These are phyloP conservation scores for Ceratocystis colombiana DNA, from an alignment of 2,329 filamentous ascomycete species.

Conservation along the genomic window DNA sequence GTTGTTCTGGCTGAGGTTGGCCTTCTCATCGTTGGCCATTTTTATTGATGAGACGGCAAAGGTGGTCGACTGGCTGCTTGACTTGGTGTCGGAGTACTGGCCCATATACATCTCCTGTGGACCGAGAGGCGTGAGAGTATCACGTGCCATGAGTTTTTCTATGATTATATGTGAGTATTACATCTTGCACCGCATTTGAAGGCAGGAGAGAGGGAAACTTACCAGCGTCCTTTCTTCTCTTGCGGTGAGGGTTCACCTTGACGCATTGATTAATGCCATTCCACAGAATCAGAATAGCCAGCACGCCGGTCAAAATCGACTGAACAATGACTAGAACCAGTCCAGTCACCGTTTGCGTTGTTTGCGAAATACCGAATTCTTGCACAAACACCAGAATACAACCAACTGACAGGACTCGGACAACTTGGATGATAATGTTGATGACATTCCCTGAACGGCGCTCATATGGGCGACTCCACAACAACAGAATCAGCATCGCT, in stretches of 20 bases:
- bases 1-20: background rate
- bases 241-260: slow-evolving; percentile 82
- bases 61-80: slow-evolving; percentile 34
- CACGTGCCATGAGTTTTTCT: slow-evolving; percentile 59
- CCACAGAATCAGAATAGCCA: slow-evolving; percentile 79
- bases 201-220: slow-evolving; percentile 35
- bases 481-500: slow-evolving; percentile 64
- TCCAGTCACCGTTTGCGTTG: slow-evolving; percentile 87
- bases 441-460: slow-evolving; percentile 82
- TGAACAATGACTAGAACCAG: slow-evolving; percentile 91
- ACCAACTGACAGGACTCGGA: slow-evolving; percentile 76
- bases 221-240: slow-evolving; percentile 81
- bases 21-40: slow-evolving; percentile 28
- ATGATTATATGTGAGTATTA: slow-evolving; percentile 30
- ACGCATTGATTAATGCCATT: slow-evolving; percentile 76
- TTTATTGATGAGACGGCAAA: slow-evolving; percentile 38
- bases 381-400: slow-evolving; percentile 92
- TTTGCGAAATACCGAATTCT: slow-evolving; percentile 78
- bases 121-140: slow-evolving; percentile 74
- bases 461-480: slow-evolving; percentile 81
- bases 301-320: slow-evolving; percentile 65
- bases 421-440: slow-evolving; percentile 83
- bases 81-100: slow-evolving; percentile 28
- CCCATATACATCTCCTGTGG: slow-evolving; percentile 38
- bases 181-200: slow-evolving; percentile 16